These are phyloP conservation scores for Skeletonema costatum DNA, from an alignment of 108 stramenopile species.

Conservation along the genomic window DNA sequence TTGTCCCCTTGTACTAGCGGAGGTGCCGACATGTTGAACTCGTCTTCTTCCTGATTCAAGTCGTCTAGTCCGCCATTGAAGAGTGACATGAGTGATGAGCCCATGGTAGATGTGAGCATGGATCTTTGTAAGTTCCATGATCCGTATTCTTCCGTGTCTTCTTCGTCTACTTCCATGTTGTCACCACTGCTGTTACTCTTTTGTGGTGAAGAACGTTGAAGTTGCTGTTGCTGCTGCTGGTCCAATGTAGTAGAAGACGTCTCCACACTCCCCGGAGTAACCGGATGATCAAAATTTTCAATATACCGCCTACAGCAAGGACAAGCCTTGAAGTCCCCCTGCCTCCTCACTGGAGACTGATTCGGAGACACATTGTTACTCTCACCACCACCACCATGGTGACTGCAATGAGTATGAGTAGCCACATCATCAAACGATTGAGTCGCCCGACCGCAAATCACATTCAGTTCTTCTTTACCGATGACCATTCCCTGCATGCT, in stretches of 20 bases:
- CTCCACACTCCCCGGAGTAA: background rate
- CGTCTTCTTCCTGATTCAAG: background rate
- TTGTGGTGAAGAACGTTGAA: background rate
- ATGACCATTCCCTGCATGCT: slow-evolving; percentile 12
- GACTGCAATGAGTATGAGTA: background rate
- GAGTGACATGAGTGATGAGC: background rate
- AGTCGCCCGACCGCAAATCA: background rate
- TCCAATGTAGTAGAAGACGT: background rate
- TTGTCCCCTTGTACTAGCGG: background rate
- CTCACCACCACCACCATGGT: background rate
- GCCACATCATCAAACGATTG: background rate
- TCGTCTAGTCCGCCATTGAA: background rate
- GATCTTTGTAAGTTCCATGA: background rate
- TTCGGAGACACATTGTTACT: background rate
- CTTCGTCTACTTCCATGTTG: background rate
- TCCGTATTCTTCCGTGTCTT: background rate
- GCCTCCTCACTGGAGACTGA: background rate
- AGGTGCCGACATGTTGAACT: background rate
- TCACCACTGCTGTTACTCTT: background rate
- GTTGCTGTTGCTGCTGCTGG: slow-evolving; percentile 2
- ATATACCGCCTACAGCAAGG: slow-evolving; percentile 16
- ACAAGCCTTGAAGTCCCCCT: background rate
- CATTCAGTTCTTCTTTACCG: background rate
- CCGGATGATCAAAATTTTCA: background rate
- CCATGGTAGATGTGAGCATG: background rate